Conservation (phyloP, 192 early-diverging fungal species). For the Obelidium mucronatum region DNA sequence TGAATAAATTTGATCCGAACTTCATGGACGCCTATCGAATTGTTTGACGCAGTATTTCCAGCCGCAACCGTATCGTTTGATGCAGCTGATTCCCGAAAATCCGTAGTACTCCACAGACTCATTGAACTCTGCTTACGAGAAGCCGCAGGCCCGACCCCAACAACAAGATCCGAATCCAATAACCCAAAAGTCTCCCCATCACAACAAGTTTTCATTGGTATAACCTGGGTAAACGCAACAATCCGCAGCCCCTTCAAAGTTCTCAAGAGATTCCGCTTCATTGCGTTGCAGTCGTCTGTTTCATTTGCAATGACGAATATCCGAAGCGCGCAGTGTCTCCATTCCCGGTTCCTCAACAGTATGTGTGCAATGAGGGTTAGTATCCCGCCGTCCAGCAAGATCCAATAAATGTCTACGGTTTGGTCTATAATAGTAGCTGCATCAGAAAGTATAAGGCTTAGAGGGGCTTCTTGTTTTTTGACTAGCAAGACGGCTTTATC, state of each 20-base stretch:
- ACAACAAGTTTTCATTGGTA: constrained; percentile 1
- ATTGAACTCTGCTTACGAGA: neutral
- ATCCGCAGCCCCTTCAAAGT: constrained; percentile 34
- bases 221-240: constrained; percentile 9
- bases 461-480: too few relatives aligned
- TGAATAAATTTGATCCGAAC: constrained; percentile 9
- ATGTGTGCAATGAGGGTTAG: constrained; percentile 35
- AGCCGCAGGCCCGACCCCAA: neutral
- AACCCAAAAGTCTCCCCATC: neutral
- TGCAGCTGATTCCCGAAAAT: neutral
- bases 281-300: constrained; percentile 15
- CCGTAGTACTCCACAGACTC: neutral
- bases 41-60: neutral
- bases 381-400: constrained; percentile 36
- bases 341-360: constrained; percentile 26
- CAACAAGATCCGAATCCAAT: too few relatives aligned
- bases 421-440: neutral
- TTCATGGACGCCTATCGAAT: too few relatives aligned
- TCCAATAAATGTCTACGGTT: constrained; percentile 12
- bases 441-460: too few relatives aligned
- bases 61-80: neutral
- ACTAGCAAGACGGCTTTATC: constrained; percentile 38
- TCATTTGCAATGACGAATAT: constrained; percentile 33
- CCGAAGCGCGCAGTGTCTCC: constrained; percentile 19
- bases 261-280: constrained; percentile 14